Evolutionary conservation across 2,329 filamentous ascomycete species (phyloP).

Genomic region (Claviceps purpurea): DNA sequence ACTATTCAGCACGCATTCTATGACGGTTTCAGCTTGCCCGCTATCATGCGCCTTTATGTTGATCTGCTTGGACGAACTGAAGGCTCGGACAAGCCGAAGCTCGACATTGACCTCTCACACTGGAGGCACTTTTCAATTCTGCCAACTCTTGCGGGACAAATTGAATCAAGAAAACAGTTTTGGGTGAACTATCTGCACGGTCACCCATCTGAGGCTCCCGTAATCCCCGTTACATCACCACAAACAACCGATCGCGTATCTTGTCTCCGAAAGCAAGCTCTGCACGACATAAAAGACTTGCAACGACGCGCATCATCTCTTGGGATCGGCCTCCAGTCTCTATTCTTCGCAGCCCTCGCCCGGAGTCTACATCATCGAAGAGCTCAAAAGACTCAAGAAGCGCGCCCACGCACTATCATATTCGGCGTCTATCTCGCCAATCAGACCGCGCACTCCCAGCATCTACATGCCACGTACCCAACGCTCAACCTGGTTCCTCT

Average conservation of each 20-base stretch:
- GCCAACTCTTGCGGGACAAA: conserved; percentile 3
- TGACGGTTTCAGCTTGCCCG: conserved; percentile 65
- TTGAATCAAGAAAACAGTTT: conserved; percentile 18
- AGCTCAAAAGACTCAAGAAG: conserved; percentile 15
- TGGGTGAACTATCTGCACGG: conserved; percentile 28
- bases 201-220: neutral
- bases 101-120: conserved; percentile 5
- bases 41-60: conserved; percentile 33
- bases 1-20: conserved; percentile 79
- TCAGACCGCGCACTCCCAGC: conserved; percentile 39
- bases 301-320: conserved; percentile 25
- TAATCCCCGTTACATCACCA: neutral
- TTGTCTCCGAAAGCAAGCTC: conserved; percentile 32
- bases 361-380: conserved; percentile 24
- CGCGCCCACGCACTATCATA: conserved; percentile 26
- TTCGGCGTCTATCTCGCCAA: conserved; percentile 81
- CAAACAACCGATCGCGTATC: conserved; percentile 10
- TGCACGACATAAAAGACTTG: conserved; percentile 23
- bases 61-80: neutral
- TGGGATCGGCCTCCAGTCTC: conserved; percentile 55
- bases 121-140: conserved; percentile 16
- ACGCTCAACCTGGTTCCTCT: conserved; percentile 72
- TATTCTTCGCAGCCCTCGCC: conserved; percentile 63
- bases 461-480: conserved; percentile 39
- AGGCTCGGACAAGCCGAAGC: conserved; percentile 1